Percentiles rank a stretch among this genome's conserved stretches.
These are phyloP conservation scores for Sutorius australiensis DNA, from an alignment of 768 basidiomycete genomes.

Conservation along the genomic window DNA sequence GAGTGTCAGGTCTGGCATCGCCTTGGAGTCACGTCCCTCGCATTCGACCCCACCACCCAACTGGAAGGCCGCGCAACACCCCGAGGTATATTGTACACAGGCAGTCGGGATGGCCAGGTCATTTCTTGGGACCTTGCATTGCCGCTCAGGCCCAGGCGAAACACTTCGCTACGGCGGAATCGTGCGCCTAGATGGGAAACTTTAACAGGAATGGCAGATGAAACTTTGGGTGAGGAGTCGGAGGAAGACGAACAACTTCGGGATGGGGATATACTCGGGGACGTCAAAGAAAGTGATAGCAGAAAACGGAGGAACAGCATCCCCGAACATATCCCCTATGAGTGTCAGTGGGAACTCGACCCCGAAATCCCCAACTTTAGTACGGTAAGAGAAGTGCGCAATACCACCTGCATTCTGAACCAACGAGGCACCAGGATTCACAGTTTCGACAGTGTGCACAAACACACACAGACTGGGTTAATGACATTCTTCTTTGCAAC, in stretches of 20 bases:
- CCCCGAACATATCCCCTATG: slow-evolving; percentile 47
- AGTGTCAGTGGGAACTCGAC: slow-evolving; percentile 81
- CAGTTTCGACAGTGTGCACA: slow-evolving; percentile 87
- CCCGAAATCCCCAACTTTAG: slow-evolving; percentile 44
- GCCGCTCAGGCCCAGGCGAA: slow-evolving; percentile 48
- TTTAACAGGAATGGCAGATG: slow-evolving; percentile 82
- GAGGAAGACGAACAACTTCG: slow-evolving; percentile 58
- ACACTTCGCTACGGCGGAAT: slow-evolving; percentile 15
- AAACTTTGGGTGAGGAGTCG: slow-evolving; percentile 58
- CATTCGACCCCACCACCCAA: slow-evolving; percentile 78
- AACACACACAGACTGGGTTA: slow-evolving; percentile 93
- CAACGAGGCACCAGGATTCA: slow-evolving; percentile 38
- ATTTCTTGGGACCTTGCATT: slow-evolving; percentile 85
- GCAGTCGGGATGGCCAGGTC: slow-evolving; percentile 83
- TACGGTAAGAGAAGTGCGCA: slow-evolving; percentile 39
- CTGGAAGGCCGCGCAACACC: slow-evolving; percentile 63
- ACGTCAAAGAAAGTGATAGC: slow-evolving; percentile 47
- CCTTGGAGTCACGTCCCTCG: slow-evolving; percentile 83
- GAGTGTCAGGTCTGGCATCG: slow-evolving; percentile 71
- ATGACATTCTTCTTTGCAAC: slow-evolving; percentile 90
- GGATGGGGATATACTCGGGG: slow-evolving; percentile 76
- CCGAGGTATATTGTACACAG: slow-evolving; percentile 87
- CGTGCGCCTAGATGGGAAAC: slow-evolving; percentile 63
- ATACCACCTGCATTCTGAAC: not conserved
- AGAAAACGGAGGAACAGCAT: slow-evolving; percentile 31